Evolutionary conservation across 345 rosid genomes (phyloP), one percentile per base, ranked within the genome.

Genomic region (Syzygium grande): DNA sequence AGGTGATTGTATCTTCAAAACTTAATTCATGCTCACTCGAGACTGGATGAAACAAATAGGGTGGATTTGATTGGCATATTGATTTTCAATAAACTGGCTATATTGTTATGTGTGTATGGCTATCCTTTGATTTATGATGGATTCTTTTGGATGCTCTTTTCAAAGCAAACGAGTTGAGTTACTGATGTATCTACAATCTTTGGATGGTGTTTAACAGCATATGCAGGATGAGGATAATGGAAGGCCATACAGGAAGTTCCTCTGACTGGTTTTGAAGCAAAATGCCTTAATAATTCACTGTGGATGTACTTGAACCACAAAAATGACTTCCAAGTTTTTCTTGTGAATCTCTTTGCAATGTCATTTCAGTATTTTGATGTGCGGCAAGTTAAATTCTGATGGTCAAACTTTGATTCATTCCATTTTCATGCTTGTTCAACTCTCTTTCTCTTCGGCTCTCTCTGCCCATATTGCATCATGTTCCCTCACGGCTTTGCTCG

Each of bases 191-290:
- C 84, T 53, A 86, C 77, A 43, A 49, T 73, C 59, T 85, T 85
- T 53, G 85, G 30, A 63, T 88, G 15, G 29, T 58, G 59, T 51
- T 51, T 89, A 58, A 89, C 97, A 94, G 99, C 95, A 95, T 86
- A 93, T 97, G 99, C 99, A 97, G 93, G 99, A 96, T 89, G 99
- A 95, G 90, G 97, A 97, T 89, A 93, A 94, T 27, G 97, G 99
- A 88, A 94, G 97, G 91, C 99, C 99, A 17, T 93, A 94, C 88
- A 91, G 97, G 91, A 97, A 95, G 92, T 96, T 97, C 90, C 88
- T 95, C 22, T 96, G 93, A 96, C 89, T 85, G 84, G 54, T 59
- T 85, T 16, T 41, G 34, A 51, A 29, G 63, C 17, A 61, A 56
- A 34, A 86, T 84, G 86, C 17, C 11, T 52, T 73, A 73, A 73